These are phyloP conservation scores for Plasmodium relictum DNA, from an alignment of 169 alveolate species.

Conservation along the genomic window DNA sequence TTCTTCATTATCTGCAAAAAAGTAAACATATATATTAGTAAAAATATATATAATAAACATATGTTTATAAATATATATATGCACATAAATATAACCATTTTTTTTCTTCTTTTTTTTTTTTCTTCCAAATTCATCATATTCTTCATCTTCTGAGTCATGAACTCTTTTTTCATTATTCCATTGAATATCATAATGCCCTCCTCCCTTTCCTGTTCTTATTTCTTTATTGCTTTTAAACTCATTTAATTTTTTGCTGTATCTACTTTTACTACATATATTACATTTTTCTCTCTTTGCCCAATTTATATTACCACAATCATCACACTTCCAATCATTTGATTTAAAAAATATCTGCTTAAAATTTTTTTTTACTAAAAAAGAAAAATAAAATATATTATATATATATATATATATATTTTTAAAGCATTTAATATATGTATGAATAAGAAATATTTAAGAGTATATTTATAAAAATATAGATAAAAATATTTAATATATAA, in stretches of 20 bases:
- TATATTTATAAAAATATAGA: background rate
- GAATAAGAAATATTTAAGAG: too few relatives aligned
- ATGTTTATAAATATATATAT: background rate
- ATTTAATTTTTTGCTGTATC: constrained; percentile 20
- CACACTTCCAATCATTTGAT: constrained; percentile 89
- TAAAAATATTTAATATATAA: constrained; percentile 3
- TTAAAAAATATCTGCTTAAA: constrained; percentile 62
- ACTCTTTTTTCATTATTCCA: constrained; percentile 83
- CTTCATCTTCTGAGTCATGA: constrained; percentile 88
- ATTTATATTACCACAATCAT: constrained; percentile 89
- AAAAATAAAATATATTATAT: background rate
- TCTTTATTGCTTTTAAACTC: constrained; percentile 67
- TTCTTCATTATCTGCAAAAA: constrained; percentile 28
- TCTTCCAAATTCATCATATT: constrained; percentile 88
- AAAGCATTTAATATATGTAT: too few relatives aligned
- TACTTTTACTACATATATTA: constrained; percentile 86
- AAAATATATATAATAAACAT: background rate
- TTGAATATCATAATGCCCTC: constrained; percentile 88
- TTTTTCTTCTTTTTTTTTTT: constrained; percentile 79
- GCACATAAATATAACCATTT: constrained; percentile 3
- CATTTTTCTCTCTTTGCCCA: constrained; percentile 90
- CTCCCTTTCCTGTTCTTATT: constrained; percentile 87
- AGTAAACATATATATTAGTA: background rate
- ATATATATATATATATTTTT: background rate
- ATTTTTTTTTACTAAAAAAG: constrained; percentile 23